A percentile compares a stretch with the other conserved stretches of the same genome.
Conservation (phyloP, 495 filamentous ascomycete genomes). For the Rhypophila decipiens region DNA sequence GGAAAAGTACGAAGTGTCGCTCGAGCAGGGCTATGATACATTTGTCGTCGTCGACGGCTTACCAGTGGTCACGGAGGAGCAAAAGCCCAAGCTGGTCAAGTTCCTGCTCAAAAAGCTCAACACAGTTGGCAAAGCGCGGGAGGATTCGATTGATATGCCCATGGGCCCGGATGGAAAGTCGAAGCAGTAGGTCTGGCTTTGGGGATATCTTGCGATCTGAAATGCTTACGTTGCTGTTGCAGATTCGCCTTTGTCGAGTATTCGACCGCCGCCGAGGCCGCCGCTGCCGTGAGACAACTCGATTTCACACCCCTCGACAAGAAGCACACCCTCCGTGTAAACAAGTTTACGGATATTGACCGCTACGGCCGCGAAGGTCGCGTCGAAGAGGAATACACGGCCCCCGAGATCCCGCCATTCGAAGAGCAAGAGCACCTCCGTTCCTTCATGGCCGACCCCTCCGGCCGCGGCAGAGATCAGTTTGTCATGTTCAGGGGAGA, state of each 20-base stretch:
- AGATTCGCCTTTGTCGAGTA: constrained; percentile 96
- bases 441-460: constrained; percentile 81
- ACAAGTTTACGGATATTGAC: constrained; percentile 97
- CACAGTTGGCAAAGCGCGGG: constrained; percentile 71
- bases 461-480: constrained; percentile 84
- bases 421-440: constrained; percentile 89
- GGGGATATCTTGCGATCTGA: background rate
- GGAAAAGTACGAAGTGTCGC: constrained; percentile 88
- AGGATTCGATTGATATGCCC: constrained; percentile 90
- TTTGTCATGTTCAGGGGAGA: constrained; percentile 88
- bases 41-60: constrained; percentile 95
- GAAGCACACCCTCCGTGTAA: constrained; percentile 88
- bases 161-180: constrained; percentile 74
- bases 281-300: constrained; percentile 78
- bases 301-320: constrained; percentile 83
- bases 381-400: constrained; percentile 80
- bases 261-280: constrained; percentile 82
- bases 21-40: constrained; percentile 91
- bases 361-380: constrained; percentile 91
- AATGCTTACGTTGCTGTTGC: constrained; percentile 2
- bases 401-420: constrained; percentile 73
- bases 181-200: constrained; percentile 56
- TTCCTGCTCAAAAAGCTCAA: constrained; percentile 89
- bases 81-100: constrained; percentile 84
- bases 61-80: constrained; percentile 75